Base-by-base conservation (phyloP, 2,329 filamentous ascomycete genomes). In the Penicillium sp. region DNA sequence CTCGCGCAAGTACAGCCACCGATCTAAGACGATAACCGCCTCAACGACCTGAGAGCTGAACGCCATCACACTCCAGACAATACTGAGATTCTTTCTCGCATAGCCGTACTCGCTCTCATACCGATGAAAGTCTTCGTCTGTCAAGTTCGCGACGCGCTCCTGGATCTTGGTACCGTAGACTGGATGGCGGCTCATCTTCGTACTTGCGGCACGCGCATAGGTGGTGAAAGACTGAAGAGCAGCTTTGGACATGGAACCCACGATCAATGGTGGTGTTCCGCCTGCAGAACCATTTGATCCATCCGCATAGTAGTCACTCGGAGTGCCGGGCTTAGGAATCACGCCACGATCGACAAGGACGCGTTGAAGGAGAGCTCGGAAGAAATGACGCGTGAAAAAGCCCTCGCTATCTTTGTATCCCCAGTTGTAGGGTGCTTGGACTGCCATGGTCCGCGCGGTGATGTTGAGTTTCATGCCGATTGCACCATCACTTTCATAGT, bases 381-480 rank as follows among this genome's bases (percentile, higher is more conserved):
- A 98, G 65, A 92, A 95, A 62, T 98, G 92, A 0, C 90, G 77
- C 0, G 81, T 86, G 69, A 98, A 96, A 68, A 96, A 98, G 6
- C 72, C 74, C 35, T 88, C 83, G 59, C 85, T 93, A 44, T 95
- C 89, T 17, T 74, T 70, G 15, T 73, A 70, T 2, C 84, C 84
- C 92, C 92, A 98, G 68, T 98, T 98, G 42, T 81, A 74, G 1
- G 92, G 89, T 6, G 92, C 92, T 67, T 98, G 92, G 33, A 93
- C 89, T 2, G 90, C 90, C 90, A 96, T 95, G 84, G 95, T 95
- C 30, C 92, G 79, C 1, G 92, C 88, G 3, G 92, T 98, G 58
- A 96, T 95, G 64, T 98, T 96, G 40, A 96, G 73, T 15, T 85
- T 77, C 31, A 96, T 73, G 2, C 88, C 87, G 15, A 62, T 61